These are phyloP conservation scores for Orychophragmus violaceus DNA, from an alignment of 345 rosid species.

Conservation along the genomic window DNA sequence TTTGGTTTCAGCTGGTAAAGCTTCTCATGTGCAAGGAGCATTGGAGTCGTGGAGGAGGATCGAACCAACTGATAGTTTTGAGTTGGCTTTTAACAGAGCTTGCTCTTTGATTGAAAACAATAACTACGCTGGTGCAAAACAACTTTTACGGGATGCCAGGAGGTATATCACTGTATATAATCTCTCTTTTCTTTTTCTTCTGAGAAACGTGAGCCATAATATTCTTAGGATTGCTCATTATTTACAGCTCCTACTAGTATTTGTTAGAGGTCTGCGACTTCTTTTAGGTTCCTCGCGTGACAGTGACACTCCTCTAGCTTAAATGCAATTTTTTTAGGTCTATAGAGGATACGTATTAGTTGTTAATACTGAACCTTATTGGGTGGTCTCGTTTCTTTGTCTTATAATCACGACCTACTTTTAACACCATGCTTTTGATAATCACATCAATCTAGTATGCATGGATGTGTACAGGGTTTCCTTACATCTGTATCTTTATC, in stretches of 20 bases:
- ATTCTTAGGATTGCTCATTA: too few relatives aligned
- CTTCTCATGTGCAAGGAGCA: conserved; percentile 62
- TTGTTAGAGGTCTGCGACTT: too few relatives aligned
- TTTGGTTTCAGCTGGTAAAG: conserved; percentile 68
- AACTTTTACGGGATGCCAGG: conserved; percentile 66
- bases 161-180: too few relatives aligned
- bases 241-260: too few relatives aligned
- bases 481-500: neutral
- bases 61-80: conserved; percentile 67
- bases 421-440: neutral
- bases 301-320: too few relatives aligned
- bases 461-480: neutral
- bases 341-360: neutral
- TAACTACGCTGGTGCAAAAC: conserved; percentile 69
- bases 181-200: too few relatives aligned
- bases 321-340: too few relatives aligned
- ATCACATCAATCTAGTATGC: neutral
- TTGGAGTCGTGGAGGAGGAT: conserved; percentile 59
- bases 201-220: too few relatives aligned
- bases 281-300: too few relatives aligned
- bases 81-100: conserved; percentile 83
- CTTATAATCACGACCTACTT: neutral
- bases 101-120: conserved; percentile 73
- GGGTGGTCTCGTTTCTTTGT: neutral
- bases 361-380: neutral